Percentiles rank a stretch among this genome's conserved stretches.
phyloP scores from a whole-genome alignment of 331 rosid species.

The Malus hybrid region DNA sequence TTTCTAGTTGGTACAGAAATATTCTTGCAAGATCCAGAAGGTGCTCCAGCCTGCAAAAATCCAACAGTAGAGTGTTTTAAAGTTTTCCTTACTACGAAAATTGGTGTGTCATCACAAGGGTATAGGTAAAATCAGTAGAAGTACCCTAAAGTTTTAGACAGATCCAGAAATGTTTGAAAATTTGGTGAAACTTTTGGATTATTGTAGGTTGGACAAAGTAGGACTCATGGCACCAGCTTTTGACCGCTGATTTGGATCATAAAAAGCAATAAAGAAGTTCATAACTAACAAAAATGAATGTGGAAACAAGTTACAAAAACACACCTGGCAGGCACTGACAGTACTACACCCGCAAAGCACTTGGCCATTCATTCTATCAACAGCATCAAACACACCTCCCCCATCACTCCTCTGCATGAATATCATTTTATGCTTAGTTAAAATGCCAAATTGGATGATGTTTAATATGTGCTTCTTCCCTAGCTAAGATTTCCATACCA shows the following conservation, averaged over 20 bases:
- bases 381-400: conserved; percentile 81
- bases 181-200: not conserved
- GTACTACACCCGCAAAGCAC: conserved; percentile 77
- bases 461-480: not conserved
- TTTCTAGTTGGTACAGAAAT: conserved; percentile 44
- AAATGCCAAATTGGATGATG: conserved; percentile 10
- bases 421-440: conserved; percentile 8
- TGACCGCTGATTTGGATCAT: not conserved
- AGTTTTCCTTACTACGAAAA: not conserved
- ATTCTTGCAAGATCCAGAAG: conserved; percentile 89
- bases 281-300: conserved; percentile 9
- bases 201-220: not conserved
- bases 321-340: conserved; percentile 80
- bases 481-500: conserved; percentile 45
- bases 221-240: not conserved
- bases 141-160: not conserved
- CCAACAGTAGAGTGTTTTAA: conserved; percentile 8
- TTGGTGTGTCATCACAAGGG: not conserved
- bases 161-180: not conserved
- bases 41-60: conserved; percentile 69
- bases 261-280: conserved; percentile 4
- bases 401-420: conserved; percentile 91
- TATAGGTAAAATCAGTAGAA: not conserved
- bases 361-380: conserved; percentile 78
- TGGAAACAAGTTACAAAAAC: conserved; percentile 23